Evolutionary conservation across 805 yeast species (phyloP), one percentile per base, ranked within the genome.

Genomic region (Pichia ethanolica): DNA sequence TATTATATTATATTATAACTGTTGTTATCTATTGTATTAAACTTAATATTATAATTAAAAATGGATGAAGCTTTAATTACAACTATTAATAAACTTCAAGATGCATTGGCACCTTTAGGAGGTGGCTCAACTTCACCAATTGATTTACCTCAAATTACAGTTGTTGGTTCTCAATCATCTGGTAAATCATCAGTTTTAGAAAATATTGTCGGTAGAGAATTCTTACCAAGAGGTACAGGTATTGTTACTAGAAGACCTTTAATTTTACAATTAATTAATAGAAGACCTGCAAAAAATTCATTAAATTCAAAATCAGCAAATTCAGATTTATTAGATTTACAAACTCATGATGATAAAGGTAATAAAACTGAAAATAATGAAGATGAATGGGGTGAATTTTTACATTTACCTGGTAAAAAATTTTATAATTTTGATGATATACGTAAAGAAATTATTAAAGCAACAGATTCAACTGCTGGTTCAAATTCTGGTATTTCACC

Each of bases 351-450:
- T 53, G 71, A 70, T 25, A 65, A 70, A 48, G 79, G 80, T 32
- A 71, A 72, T 44, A 71, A 74, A 40, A 71, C 81, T 12, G 93
- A 85, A 63, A 85, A 85, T 67, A 85, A 84, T 61, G 75, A 73
- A 39, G 83, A 78, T 54, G 99, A 91, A 71, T 93, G 98, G 97
- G 99, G 99, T 54, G 99, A 93, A 68, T 93, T 93, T 67, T 75
- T 91, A 57, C 98, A 93, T 66, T 71, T 86, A 46, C 98, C 97
- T 38, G 88, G 87, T 50, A 83, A 88, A 71, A 83, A 86, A 66
- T 86, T 87, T 71, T 86, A 75, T 72, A 86, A 89, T 64, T 93
- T 93, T 66, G 83, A 83, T 63, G 91, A 88, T 55, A 91, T 93
- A 58, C 80, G 97, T 63, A 73, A 77, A 53, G 99, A 93, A 67